Evolutionary conservation across 805 yeast genomes (phyloP), one percentile per base, ranked within the genome.

Genomic region (Brettanomyces anomalus): DNA sequence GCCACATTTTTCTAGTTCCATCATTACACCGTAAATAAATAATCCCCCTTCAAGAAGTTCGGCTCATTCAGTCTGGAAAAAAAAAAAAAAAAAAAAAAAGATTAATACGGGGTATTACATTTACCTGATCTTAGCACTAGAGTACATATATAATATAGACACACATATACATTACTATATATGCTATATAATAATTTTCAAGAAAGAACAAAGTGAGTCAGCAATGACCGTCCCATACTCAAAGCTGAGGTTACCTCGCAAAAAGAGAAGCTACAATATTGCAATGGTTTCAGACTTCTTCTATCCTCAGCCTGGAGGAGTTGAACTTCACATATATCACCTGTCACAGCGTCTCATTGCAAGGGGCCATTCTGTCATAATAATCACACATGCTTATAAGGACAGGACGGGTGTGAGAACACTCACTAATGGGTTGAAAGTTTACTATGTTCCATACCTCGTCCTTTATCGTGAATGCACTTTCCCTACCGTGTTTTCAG

Each of bases 261-360:
- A 33, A 15, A 40, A 33, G 19, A 21, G 41, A 13, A 18, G 30
- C 16, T 39, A 39, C 15, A 49, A 39, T 18, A 39, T 39, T 7
- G 41, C 41, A 6, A 89, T 93, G 96, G 85, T 89, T 4, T 85
- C 95, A 36, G 99, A 93, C 63, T 93, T 88, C 69, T 93, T 93
- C 75, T 93, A 85, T 64, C 99, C 99, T 10, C 98, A 93, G 58
- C 83, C 97, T 0, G 99, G 99, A 3, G 99, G 99, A 8, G 95
- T 93, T 2, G 99, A 93, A 60, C 79, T 90, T 48, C 98, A 93
- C 58, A 85, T 90, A 15, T 87, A 86, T 60, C 97, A 93, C 60
- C 64, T 93, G 19, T 81, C 97, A 0, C 94, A 87, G 60, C 77
- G 81, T 54, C 73, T 89, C 43, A 81, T 86, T 8, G 76, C 75